Evolutionary conservation across 805 yeast genomes (phyloP), one percentile per base, ranked within the genome.

Genomic region (Metschnikowia henanensis): DNA sequence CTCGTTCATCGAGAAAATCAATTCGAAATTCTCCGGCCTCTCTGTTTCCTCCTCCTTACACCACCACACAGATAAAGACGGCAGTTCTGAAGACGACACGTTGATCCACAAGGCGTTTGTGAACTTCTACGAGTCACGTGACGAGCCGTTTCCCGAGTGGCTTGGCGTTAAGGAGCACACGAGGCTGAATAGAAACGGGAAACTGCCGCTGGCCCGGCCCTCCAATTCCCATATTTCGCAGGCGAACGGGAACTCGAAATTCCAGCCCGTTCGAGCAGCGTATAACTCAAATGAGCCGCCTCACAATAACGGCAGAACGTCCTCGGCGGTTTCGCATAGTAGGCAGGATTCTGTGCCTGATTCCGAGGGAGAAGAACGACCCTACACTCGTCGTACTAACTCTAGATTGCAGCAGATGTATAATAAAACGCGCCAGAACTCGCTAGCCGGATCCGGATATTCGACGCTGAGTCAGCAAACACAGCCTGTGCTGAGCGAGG

Each of bases 71-170:
- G 76, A 71, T 30, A 65, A 62, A 34, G 76, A 71, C 54, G 76
- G 76, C 5, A 40, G 45, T 38, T 44, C 61, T 2, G 70, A 62
- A 30, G 64, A 65, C 36, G 72, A 66, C 25, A 71, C 76, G 1
- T 58, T 71, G 42, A 64, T 71, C 49, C 75, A 71, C 58, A 63
- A 66, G 47, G 75, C 76, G 3, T 70, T 71, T 47, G 70, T 69
- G 30, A 63, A 62, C 39, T 67, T 65, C 51, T 71, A 57, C 42
- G 72, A 70, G 40, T 21, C 52, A 6, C 55, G 54, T 16, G 50
- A 56, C 28, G 56, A 59, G 37, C 61, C 66, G n/a, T 71, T 64
- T 42, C 76, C 76, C 19, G 75, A 69, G 22, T 71, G 76, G 76
- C 58, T 71, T 26, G 76, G 75, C 4, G 67, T 56, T 12, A 57